Percentiles rank a stretch among this genome's conserved stretches.
Evolutionary conservation across 2,329 filamentous ascomycete genomes (phyloP).

Genomic region (Elsinoe ampelina): DNA sequence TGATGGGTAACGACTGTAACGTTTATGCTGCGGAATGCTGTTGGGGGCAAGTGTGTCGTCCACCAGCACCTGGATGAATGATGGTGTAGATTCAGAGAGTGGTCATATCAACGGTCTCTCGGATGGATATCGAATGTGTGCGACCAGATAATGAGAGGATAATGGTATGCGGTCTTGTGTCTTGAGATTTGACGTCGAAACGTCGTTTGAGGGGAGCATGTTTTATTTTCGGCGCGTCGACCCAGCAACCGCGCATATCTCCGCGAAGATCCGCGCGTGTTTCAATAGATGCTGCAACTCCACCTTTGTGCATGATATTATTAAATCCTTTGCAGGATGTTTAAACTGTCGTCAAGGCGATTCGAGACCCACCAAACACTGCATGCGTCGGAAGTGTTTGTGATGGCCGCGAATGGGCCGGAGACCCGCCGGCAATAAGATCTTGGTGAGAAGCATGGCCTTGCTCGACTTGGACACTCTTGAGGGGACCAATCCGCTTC

Average conservation of each 20-base stretch:
- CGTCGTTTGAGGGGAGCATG: not conserved
- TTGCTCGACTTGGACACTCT: too few species aligned
- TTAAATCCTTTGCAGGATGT: not conserved
- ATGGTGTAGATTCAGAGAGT: not conserved
- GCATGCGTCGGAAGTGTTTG: not conserved
- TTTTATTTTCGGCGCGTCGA: conserved; percentile 11
- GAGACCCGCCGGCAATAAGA: too few species aligned
- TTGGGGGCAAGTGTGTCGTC: not conserved
- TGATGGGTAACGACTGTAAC: conserved; percentile 8
- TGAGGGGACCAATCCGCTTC: too few species aligned
- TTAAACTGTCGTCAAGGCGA: not conserved
- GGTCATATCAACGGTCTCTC: conserved; percentile 1
- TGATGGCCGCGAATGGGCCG: not conserved
- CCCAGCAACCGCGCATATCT: conserved; percentile 9
- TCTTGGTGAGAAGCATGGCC: too few species aligned
- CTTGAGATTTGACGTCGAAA: conserved; percentile 7
- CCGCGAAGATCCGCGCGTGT: not conserved
- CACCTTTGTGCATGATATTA: not conserved
- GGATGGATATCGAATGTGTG: not conserved
- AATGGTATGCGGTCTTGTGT: not conserved
- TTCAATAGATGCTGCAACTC: not conserved
- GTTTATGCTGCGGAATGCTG: conserved; percentile 3
- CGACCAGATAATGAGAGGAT: conserved; percentile 7
- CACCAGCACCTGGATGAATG: not conserved
- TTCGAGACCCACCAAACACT: not conserved